Evolutionary conservation across 768 basidiomycete species (phyloP), one percentile per base, ranked within the genome.

Genomic region (Hericium coralloides): DNA sequence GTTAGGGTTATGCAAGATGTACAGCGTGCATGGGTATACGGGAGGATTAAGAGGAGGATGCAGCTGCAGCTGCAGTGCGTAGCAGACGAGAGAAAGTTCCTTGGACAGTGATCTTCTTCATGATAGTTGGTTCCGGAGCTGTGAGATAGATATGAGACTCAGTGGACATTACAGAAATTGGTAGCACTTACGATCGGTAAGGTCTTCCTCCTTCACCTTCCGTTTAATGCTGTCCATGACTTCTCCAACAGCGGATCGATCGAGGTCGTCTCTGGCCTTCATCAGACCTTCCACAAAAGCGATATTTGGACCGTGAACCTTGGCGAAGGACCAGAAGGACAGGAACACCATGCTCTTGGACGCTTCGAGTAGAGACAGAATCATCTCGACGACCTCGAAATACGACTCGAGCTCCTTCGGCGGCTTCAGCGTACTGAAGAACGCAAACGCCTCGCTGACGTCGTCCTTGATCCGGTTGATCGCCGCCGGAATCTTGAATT

Each of bases 141-240:
- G 63, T 15, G 48, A 12, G 25, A 36, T 38, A 18, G 50, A 31
- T 53, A 47, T 56, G 8, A 23, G 65, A 25, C 58, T 37, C 55
- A 51, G 37, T 22, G 37, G 51, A 23, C 36, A 48, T 23, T 17
- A 56, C 1, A 23, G 17, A 38, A 43, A 36, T 8, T 12, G 20
- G 37, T 7, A 38, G 31, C 23, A 80, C 89, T 74, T 69, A 92
- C 91, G 90, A 72, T 92, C 91, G 47, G 78, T 77, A 58, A 93
- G 64, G 4, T 80, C 80, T 66, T 98, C 94, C 26, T 97, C 94
- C 69, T 89, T 94, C 7, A 93, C 89, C 70, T 94, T 98, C 51
- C 92, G 80, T 69, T 87, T 90, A 62, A 98, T 78, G 57, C 89
- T 91, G 12, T 95, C 95, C 87, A 97, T 93, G 36, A 95, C 88